These are phyloP conservation scores for Apophysomyces elegans DNA, from an alignment of 371 early-diverging fungal species.

Conservation along the genomic window DNA sequence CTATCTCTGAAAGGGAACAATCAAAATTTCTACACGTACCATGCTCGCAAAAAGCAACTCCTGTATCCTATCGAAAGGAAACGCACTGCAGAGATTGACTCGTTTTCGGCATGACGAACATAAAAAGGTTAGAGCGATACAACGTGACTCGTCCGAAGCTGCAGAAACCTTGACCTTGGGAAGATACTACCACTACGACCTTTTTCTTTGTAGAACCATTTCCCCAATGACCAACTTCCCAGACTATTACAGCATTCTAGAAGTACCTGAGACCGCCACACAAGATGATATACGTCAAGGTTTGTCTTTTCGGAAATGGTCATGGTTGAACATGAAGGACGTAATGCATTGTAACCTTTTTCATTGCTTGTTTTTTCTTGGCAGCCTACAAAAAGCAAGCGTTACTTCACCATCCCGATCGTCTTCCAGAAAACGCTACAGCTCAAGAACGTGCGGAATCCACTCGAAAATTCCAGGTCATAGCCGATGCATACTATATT, in stretches of 20 bases:
- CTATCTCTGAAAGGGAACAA: too few species aligned
- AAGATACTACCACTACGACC: too few species aligned
- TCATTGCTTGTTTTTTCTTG: neutral
- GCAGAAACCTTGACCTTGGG: too few species aligned
- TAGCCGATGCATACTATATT: conserved; percentile 82
- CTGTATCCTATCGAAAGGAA: too few species aligned
- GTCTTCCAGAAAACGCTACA: conserved; percentile 58
- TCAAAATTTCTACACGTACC: too few species aligned
- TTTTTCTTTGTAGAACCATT: neutral
- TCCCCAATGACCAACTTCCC: conserved; percentile 27
- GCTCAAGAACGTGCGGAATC: conserved; percentile 70
- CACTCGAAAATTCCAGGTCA: conserved; percentile 75
- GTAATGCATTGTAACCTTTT: too few species aligned
- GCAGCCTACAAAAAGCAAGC: conserved; percentile 82
- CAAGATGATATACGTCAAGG: conserved; percentile 38
- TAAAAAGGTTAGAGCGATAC: neutral
- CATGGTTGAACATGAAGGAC: too few species aligned
- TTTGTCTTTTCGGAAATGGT: neutral
- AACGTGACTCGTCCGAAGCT: neutral
- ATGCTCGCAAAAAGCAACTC: too few species aligned
- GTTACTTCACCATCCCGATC: conserved; percentile 80
- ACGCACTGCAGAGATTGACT: too few species aligned
- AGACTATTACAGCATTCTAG: conserved; percentile 39
- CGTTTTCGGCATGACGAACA: too few species aligned
- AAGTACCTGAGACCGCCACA: conserved; percentile 26